phyloP scores from a whole-genome alignment of 2,329 filamentous ascomycete species.

The Colletotrichum filicis region DNA sequence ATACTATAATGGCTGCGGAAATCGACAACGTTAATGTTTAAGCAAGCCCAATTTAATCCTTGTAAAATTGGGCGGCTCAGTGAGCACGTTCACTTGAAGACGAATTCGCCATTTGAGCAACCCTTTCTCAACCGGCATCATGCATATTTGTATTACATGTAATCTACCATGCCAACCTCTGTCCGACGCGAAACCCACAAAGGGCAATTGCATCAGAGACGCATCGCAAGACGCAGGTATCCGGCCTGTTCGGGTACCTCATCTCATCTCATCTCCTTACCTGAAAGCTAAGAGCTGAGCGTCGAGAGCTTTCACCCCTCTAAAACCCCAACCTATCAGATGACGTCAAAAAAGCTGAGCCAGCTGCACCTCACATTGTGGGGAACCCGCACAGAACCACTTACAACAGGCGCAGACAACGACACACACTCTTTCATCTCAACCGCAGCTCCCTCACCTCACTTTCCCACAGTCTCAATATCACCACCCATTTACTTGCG shows the following conservation, averaged over 20 bases:
- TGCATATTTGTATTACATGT: too few relatives aligned
- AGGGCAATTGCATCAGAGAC: neutral
- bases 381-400: conserved; percentile 3
- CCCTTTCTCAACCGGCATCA: too few relatives aligned
- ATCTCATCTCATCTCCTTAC: neutral
- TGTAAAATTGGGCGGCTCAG: too few relatives aligned
- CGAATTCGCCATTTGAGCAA: too few relatives aligned
- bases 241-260: neutral
- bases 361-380: conserved; percentile 13
- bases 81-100: too few relatives aligned
- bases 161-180: neutral
- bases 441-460: neutral
- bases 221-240: neutral
- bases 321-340: conserved; percentile 24
- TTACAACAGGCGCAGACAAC: conserved; percentile 5
- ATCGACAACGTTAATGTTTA: too few relatives aligned
- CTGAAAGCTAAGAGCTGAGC: neutral
- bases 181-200: neutral
- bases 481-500: neutral
- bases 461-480: neutral
- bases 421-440: conserved; percentile 9
- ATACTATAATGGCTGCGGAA: too few relatives aligned
- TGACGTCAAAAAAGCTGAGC: conserved; percentile 23
- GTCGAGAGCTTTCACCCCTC: neutral
- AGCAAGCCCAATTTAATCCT: too few relatives aligned